Percentiles rank a stretch among this genome's conserved stretches.
Evolutionary conservation across 306 rosid species (phyloP).

Genomic region (Macrotyloma uniflorum): DNA sequence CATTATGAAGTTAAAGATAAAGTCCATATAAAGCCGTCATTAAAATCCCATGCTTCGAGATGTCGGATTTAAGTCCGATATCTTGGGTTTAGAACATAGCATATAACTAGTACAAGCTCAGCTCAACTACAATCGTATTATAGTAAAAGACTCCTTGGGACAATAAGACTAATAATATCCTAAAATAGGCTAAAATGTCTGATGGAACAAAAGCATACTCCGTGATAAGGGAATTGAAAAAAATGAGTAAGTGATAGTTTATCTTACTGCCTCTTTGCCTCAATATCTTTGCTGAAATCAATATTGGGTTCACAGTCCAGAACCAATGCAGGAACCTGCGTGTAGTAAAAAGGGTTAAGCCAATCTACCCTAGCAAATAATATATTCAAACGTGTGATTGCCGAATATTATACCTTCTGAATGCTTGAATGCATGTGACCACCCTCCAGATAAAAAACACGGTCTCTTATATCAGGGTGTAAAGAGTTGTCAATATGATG

Average conservation of each 20-base stretch:
- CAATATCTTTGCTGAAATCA: constrained; percentile 92
- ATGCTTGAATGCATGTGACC: constrained; percentile 97
- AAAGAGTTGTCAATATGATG: constrained; percentile 70
- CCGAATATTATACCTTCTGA: constrained; percentile 70
- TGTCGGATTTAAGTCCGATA: constrained; percentile 6
- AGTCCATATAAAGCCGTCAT: neutral
- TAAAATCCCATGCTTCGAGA: neutral
- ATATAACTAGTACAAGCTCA: neutral
- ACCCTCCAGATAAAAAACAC: constrained; percentile 94
- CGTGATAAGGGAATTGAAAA: constrained; percentile 1
- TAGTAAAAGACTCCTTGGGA: constrained; percentile 2
- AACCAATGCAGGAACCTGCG: constrained; percentile 97
- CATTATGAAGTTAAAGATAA: neutral
- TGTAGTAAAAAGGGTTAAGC: constrained; percentile 31
- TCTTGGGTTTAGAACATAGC: neutral
- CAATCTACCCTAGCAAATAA: neutral
- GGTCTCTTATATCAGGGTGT: constrained; percentile 85
- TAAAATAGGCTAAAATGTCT: neutral
- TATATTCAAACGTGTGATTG: constrained; percentile 14
- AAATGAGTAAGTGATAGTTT: constrained; percentile 28
- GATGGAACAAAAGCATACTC: neutral
- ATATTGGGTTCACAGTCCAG: constrained; percentile 98
- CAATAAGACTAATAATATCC: constrained; percentile 1
- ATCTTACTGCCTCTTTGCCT: constrained; percentile 93
- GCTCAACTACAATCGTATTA: neutral